phyloP scores from a whole-genome alignment of 2,329 filamentous ascomycete genomes.

The Ceratocystis cacaofunesta region DNA sequence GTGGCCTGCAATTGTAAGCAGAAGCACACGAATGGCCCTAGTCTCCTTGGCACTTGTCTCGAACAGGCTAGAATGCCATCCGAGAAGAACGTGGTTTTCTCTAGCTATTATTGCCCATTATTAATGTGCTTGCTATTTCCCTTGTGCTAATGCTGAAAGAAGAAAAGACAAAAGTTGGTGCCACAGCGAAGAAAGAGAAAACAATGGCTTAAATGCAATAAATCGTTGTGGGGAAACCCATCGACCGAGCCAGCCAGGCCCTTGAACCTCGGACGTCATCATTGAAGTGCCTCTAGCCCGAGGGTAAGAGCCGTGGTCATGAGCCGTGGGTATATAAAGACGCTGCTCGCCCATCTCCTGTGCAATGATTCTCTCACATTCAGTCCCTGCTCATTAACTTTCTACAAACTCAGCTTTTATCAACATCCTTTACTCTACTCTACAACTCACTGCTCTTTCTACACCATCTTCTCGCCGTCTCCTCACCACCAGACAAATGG shows the following conservation, averaged over 20 bases:
- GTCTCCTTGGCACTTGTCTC: not conserved
- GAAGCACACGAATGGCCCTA: not conserved
- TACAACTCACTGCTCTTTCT: not conserved
- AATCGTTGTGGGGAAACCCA: not conserved
- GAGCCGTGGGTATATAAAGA: conserved; percentile 8
- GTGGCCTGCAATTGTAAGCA: not conserved
- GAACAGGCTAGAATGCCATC: not conserved
- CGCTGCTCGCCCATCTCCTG: not conserved
- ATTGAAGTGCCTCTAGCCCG: not conserved
- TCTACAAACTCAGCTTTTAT: not conserved
- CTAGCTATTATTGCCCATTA: not conserved
- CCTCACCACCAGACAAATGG: conserved; percentile 4
- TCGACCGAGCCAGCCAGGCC: not conserved
- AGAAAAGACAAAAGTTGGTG: not conserved
- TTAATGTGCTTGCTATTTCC: not conserved
- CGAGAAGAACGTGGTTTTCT: not conserved
- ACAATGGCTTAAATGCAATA: not conserved
- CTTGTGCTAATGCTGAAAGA: not conserved
- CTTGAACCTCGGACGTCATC: conserved; percentile 2
- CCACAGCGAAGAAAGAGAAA: not conserved
- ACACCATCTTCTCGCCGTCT: not conserved
- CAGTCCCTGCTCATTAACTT: not conserved
- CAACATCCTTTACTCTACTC: not conserved
- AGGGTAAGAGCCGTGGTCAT: not conserved
- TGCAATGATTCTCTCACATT: not conserved